Conservation (phyloP, 805 yeast species). For the Saccharomycopsis sp. region DNA sequence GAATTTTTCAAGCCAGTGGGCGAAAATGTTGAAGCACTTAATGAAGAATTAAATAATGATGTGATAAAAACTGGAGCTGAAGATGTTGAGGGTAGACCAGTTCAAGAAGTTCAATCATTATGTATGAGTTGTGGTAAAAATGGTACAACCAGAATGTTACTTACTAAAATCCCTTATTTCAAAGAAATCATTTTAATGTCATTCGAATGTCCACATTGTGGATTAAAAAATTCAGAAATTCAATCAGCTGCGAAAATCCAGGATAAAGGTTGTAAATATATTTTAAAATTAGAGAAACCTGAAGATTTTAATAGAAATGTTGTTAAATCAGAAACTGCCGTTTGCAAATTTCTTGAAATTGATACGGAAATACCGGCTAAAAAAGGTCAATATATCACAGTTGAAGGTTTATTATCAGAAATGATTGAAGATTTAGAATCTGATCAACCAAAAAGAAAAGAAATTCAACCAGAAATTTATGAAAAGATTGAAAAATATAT, state of each 20-base stretch:
- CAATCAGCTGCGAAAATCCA: conserved; percentile 94
- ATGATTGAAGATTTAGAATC: conserved; percentile 70
- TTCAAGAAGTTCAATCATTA: conserved; percentile 87
- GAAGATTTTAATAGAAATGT: conserved; percentile 84
- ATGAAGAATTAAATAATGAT: conserved; percentile 23
- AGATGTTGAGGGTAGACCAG: conserved; percentile 86
- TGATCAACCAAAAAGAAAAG: conserved; percentile 76
- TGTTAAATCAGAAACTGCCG: conserved; percentile 80
- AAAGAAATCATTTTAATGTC: conserved; percentile 90
- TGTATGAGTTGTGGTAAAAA: conserved; percentile 92
- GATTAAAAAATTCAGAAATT: conserved; percentile 79
- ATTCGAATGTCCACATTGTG: conserved; percentile 92
- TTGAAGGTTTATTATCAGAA: conserved; percentile 80
- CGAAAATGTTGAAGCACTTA: conserved; percentile 41
- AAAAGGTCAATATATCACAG: conserved; percentile 84
- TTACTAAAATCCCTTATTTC: conserved; percentile 87
- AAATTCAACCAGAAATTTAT: conserved; percentile 61
- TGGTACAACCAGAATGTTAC: conserved; percentile 73
- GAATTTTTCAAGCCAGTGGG: conserved; percentile 51
- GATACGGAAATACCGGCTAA: conserved; percentile 94
- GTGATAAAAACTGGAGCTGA: conserved; percentile 65
- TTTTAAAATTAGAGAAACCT: conserved; percentile 52
- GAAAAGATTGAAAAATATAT: conserved; percentile 67
- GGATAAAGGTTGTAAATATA: conserved; percentile 73
- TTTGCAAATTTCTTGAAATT: conserved; percentile 68